Conservation (phyloP, 2,329 filamentous ascomycete species). For the Cercospora janseana region DNA sequence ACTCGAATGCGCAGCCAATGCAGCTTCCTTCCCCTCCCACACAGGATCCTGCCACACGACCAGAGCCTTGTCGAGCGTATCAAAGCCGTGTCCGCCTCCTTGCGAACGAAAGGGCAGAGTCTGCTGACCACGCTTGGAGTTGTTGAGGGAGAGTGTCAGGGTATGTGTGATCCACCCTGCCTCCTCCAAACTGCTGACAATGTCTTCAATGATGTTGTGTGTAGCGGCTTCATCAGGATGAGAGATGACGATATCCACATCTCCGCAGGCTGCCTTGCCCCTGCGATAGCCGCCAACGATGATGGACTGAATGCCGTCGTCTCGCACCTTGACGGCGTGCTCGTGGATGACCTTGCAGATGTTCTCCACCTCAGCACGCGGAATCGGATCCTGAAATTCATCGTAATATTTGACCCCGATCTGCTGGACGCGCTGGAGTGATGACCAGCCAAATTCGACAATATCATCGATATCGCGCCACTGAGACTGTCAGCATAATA, state of each 20-base stretch:
- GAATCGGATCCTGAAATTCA: conserved; percentile 71
- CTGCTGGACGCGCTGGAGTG: conserved; percentile 76
- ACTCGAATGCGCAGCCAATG: conserved; percentile 38
- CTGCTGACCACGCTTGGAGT: conserved; percentile 69
- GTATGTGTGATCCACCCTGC: conserved; percentile 77
- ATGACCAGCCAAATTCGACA: conserved; percentile 75
- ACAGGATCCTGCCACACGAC: conserved; percentile 82
- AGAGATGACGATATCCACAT: conserved; percentile 82
- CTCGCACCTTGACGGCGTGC: conserved; percentile 65
- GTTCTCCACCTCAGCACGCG: conserved; percentile 67
- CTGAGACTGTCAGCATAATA: background rate
- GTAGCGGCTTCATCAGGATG: conserved; percentile 72
- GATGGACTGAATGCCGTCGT: conserved; percentile 54
- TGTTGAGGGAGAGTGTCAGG: conserved; percentile 66
- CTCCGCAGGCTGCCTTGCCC: conserved; percentile 70
- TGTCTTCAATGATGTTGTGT: conserved; percentile 64
- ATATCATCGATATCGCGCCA: conserved; percentile 87
- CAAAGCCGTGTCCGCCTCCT: conserved; percentile 64
- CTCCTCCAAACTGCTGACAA: conserved; percentile 69
- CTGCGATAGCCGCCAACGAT: conserved; percentile 81
- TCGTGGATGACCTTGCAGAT: conserved; percentile 64
- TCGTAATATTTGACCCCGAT: conserved; percentile 94
- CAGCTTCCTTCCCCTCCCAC: conserved; percentile 42
- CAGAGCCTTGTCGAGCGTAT: conserved; percentile 85
- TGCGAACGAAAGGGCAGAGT: conserved; percentile 54